A percentile compares a stretch with the other conserved stretches of the same genome.
phyloP scores from a whole-genome alignment of 768 basidiomycete genomes.

The Phallus indusiatus region DNA sequence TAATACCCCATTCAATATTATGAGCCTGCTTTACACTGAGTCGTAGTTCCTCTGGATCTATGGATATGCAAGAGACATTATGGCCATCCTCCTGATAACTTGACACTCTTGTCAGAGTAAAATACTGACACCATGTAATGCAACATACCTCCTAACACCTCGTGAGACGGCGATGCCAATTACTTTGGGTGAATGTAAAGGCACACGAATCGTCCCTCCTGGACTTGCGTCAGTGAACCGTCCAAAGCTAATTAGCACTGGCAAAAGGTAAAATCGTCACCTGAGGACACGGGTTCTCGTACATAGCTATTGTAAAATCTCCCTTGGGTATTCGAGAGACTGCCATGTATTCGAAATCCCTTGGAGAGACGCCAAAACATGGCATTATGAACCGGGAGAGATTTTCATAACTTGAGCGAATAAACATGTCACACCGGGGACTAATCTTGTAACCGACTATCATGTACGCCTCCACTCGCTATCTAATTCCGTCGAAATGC shows the following conservation, averaged over 20 bases:
- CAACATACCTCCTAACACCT: slow-evolving; percentile 57
- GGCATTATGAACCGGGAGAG: neutral
- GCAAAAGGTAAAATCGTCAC: neutral
- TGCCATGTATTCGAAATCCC: slow-evolving; percentile 5
- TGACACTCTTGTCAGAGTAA: slow-evolving; percentile 9
- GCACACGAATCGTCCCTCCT: slow-evolving; percentile 62
- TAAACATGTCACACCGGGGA: neutral
- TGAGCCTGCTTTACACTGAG: slow-evolving; percentile 51
- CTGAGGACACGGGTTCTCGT: neutral
- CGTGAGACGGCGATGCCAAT: slow-evolving; percentile 69
- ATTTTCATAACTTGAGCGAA: neutral
- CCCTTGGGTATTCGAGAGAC: neutral
- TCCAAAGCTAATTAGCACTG: neutral
- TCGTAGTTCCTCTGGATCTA: slow-evolving; percentile 68
- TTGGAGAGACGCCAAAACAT: slow-evolving; percentile 2
- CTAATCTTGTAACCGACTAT: neutral
- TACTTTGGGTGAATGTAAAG: slow-evolving; percentile 65
- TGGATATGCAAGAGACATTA: slow-evolving; percentile 61
- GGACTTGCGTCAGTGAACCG: neutral
- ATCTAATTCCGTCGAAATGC: neutral
- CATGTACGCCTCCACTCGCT: neutral
- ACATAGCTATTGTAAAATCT: slow-evolving; percentile 1
- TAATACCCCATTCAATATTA: slow-evolving; percentile 66
- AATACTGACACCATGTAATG: slow-evolving; percentile 7
- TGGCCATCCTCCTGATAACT: slow-evolving; percentile 91